Conservation (phyloP, 305 asterid genomes). For the Fraxinus floribunda region DNA sequence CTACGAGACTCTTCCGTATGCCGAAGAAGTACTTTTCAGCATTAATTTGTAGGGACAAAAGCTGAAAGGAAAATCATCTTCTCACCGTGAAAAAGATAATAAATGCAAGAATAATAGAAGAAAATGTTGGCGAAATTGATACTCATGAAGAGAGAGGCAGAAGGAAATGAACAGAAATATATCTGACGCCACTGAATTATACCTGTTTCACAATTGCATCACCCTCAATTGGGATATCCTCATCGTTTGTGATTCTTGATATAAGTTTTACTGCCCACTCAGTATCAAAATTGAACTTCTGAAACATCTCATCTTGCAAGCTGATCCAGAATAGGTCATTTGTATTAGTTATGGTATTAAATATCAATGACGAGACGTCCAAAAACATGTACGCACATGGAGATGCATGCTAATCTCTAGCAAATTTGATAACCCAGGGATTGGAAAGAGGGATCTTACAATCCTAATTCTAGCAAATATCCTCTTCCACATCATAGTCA, state of each 20-base stretch:
- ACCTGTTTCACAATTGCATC: slow-evolving; percentile 88
- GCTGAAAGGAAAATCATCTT: slow-evolving; percentile 48
- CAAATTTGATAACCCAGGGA: background rate
- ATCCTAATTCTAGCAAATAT: background rate
- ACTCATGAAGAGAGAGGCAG: background rate
- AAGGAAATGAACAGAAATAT: slow-evolving; percentile 23
- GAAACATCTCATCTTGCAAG: slow-evolving; percentile 98
- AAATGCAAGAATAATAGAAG: slow-evolving; percentile 2
- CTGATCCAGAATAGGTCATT: slow-evolving; percentile 37
- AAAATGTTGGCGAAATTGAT: slow-evolving; percentile 9
- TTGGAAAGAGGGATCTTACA: background rate
- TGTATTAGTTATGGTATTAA: slow-evolving; percentile 17
- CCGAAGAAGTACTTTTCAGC: slow-evolving; percentile 90
- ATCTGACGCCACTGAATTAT: background rate
- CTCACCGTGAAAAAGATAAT: slow-evolving; percentile 12
- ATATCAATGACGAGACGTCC: slow-evolving; percentile 2
- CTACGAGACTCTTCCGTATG: slow-evolving; percentile 92
- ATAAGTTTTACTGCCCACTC: slow-evolving; percentile 97
- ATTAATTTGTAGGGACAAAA: slow-evolving; percentile 81
- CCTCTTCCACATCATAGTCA: background rate
- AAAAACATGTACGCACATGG: background rate
- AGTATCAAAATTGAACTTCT: slow-evolving; percentile 90
- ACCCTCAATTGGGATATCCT: slow-evolving; percentile 91
- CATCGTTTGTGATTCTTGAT: slow-evolving; percentile 83
- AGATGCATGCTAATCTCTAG: background rate